Evolutionary conservation across 148 eudicot species (phyloP).

Genomic region (Rhododendron ferrugineum): DNA sequence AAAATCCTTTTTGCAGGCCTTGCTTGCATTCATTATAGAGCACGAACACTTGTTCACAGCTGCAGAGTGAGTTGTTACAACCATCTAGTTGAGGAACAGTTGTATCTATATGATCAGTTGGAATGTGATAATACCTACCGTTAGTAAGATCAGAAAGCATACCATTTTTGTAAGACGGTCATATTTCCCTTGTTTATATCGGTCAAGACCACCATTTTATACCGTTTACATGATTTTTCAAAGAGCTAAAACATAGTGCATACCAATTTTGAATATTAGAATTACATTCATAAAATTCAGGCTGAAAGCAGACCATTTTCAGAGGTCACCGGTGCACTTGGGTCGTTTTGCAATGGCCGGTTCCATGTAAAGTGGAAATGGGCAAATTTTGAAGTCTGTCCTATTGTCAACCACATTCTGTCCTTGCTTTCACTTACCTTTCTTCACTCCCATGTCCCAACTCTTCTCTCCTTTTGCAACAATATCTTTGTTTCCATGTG

Average conservation of each 20-base stretch:
- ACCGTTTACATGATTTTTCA: neutral
- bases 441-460: neutral
- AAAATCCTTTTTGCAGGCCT: conserved; percentile 53
- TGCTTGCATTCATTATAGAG: conserved; percentile 88
- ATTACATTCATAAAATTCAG: neutral
- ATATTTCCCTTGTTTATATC: neutral
- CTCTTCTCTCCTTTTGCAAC: neutral
- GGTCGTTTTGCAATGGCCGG: neutral
- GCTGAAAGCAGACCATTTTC: neutral
- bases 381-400: neutral
- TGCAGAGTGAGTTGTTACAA: conserved; percentile 62
- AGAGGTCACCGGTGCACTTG: neutral
- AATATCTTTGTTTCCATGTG: neutral
- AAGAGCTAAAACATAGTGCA: neutral
- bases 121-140: neutral
- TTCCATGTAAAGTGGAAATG: neutral
- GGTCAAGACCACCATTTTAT: neutral
- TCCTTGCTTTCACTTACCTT: neutral
- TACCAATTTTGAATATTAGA: neutral
- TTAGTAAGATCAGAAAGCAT: neutral
- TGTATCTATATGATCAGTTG: neutral
- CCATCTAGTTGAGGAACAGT: neutral
- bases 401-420: neutral
- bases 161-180: neutral
- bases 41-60: conserved; percentile 68